A percentile compares a stretch with the other conserved stretches of the same genome.
Evolutionary conservation across 176 grass and related monocot species (phyloP).

Genomic region (Musa itinerans): DNA sequence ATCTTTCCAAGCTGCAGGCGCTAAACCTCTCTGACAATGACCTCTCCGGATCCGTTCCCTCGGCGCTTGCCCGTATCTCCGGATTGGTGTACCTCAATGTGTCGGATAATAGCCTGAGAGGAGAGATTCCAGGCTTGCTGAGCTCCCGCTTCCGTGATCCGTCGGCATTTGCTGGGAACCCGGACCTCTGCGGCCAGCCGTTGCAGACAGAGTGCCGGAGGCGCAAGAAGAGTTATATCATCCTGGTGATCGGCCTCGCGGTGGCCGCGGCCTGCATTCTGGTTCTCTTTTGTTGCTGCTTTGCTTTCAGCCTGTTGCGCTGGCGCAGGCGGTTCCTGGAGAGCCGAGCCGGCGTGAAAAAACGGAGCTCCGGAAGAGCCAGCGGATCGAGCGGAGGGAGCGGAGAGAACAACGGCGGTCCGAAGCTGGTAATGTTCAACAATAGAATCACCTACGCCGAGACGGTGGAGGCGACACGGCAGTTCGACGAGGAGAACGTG

Average conservation of each 20-base stretch:
- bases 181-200: conserved; percentile 63
- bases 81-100: conserved; percentile 60
- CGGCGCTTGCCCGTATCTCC: conserved; percentile 63
- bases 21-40: conserved; percentile 78
- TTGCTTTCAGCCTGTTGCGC: conserved; percentile 47
- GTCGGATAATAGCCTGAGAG: conserved; percentile 71
- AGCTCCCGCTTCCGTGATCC: conserved; percentile 52
- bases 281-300: conserved; percentile 61
- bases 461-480: conserved; percentile 69
- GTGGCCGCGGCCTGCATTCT: conserved; percentile 36
- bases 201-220: conserved; percentile 48
- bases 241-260: conserved; percentile 48
- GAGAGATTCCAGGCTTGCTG: conserved; percentile 65
- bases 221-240: conserved; percentile 40
- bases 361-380: conserved; percentile 74
- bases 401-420: conserved; percentile 44
- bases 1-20: conserved; percentile 67
- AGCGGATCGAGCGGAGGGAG: conserved; percentile 82
- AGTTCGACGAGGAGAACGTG: conserved; percentile 92
- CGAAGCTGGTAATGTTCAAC: conserved; percentile 91
- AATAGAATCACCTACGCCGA: conserved; percentile 82
- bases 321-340: conserved; percentile 73
- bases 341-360: conserved; percentile 62
- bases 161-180: conserved; percentile 55
- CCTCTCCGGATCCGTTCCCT: conserved; percentile 58